Evolutionary conservation across 1,284 basidiomycete species (phyloP), one percentile per base, ranked within the genome.

Genomic region (Ustilago tritici): DNA sequence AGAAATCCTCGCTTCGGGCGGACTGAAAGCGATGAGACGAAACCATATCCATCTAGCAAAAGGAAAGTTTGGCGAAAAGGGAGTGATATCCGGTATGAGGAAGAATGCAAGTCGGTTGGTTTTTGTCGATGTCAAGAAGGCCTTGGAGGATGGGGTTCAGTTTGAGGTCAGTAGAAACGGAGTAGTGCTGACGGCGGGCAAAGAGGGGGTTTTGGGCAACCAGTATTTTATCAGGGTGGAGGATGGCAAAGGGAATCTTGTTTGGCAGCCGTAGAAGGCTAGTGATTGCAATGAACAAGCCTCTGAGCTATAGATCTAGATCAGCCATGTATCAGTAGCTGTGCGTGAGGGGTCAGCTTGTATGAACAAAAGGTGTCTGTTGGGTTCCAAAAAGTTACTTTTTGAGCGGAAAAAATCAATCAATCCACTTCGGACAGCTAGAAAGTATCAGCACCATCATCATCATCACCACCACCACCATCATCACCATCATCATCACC

Each of bases 31-130:
- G 71, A 95, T 95, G 94, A 89, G 87, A 15, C 89, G 94, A 32
- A 95, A 94, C 76, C 93, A 96, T 82, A 92, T 96, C 56, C 95
- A 96, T 84, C 89, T 95, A 12, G 94, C 95, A 0, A 91, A 93
- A 85, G 89, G 88, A 3, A 78, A 87, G 11, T 83, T 85, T 0
- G 91, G 91, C 56, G 88, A 92, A 8, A 61, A 82, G 2, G 89
- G 90, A 10, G 90, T 93, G 53, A 90, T 92, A 65, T 94, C 93
- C 75, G 93, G 93, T 28, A 93, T 95, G 92, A 91, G 93, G 35
- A 88, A 86, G 3, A 90, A 89, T 2, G 92, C 92, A 2, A 89
- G 92, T 75, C 87, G 95, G 46, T 88, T 94, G 43, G 91, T 95
- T 60, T 94, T 90, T 76, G 88, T 95, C 66, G 89, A 95, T 79